A percentile compares a stretch with the other conserved stretches of the same genome.
Conservation (phyloP, 805 yeast species). For the Monosporozyma siamensis region DNA sequence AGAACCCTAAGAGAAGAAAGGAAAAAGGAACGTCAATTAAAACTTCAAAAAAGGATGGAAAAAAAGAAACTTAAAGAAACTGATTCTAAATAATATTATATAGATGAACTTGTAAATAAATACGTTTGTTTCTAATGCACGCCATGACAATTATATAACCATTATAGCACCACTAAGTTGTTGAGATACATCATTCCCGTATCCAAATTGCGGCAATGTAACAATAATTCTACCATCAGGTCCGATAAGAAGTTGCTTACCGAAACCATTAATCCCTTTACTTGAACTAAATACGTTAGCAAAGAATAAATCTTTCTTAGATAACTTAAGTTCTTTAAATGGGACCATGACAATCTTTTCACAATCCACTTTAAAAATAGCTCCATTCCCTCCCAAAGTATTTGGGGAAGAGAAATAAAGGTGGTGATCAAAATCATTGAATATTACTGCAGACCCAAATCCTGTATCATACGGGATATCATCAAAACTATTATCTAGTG, state of each 20-base stretch:
- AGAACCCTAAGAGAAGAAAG: slow-evolving; percentile 27
- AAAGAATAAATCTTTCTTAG: neutral
- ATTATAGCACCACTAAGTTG: slow-evolving; percentile 28
- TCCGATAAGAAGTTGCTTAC: slow-evolving; percentile 29
- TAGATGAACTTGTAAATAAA: slow-evolving; percentile 1
- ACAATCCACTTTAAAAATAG: slow-evolving; percentile 36
- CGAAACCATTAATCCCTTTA: slow-evolving; percentile 38
- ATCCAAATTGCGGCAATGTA: slow-evolving; percentile 34
- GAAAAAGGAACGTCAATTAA: slow-evolving; percentile 31
- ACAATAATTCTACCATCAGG: slow-evolving; percentile 27
- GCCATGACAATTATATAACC: slow-evolving; percentile 1
- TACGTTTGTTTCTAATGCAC: no score
- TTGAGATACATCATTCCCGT: slow-evolving; percentile 22
- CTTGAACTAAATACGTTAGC: slow-evolving; percentile 6
- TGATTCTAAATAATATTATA: neutral
- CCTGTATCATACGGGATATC: slow-evolving; percentile 27
- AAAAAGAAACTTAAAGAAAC: slow-evolving; percentile 10
- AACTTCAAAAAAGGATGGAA: slow-evolving; percentile 20
- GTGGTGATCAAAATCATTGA: slow-evolving; percentile 8
- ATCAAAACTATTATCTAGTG: slow-evolving; percentile 8
- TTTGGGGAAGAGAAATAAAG: slow-evolving; percentile 39
- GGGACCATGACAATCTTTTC: slow-evolving; percentile 6
- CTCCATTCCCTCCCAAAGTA: slow-evolving; percentile 29
- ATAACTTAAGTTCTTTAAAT: neutral
- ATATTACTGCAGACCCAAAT: slow-evolving; percentile 22